phyloP scores from a whole-genome alignment of 257 asterid genomes.

The Przewalskia tangutica region DNA sequence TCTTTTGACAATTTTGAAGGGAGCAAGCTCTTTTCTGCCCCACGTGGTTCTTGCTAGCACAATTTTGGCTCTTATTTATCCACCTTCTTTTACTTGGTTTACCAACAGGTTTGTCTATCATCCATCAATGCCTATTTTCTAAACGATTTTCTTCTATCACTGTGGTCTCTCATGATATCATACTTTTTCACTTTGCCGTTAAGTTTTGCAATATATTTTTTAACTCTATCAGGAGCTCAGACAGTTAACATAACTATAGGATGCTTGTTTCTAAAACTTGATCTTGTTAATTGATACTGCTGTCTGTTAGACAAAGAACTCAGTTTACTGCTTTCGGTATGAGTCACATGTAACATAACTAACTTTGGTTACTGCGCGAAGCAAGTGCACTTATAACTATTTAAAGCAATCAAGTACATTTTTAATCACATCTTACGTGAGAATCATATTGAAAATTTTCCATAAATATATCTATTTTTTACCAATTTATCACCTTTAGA shows the following conservation, averaged over 20 bases:
- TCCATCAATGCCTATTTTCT: neutral
- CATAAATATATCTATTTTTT: neutral
- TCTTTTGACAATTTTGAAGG: slow-evolving; percentile 39
- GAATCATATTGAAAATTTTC: neutral
- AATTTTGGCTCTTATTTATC: slow-evolving; percentile 78
- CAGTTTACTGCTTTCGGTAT: neutral
- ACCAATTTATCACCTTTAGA: neutral
- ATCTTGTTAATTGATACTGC: neutral
- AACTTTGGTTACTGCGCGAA: neutral
- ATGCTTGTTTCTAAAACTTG: neutral
- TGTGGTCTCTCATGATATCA: neutral
- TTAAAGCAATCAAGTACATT: neutral
- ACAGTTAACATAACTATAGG: neutral
- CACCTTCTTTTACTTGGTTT: slow-evolving; percentile 95
- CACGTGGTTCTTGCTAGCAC: slow-evolving; percentile 91
- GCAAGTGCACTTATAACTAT: neutral
- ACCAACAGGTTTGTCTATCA: slow-evolving; percentile 60
- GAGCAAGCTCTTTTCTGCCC: slow-evolving; percentile 77
- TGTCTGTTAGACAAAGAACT: neutral
- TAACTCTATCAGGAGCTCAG: neutral
- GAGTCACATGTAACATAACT: neutral
- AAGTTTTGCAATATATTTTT: neutral
- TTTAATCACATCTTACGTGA: neutral
- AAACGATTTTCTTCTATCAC: neutral
- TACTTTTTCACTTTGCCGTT: neutral